These are phyloP conservation scores for Trypanosomatidae sp. DNA, from an alignment of 208 protist species.

Conservation along the genomic window DNA sequence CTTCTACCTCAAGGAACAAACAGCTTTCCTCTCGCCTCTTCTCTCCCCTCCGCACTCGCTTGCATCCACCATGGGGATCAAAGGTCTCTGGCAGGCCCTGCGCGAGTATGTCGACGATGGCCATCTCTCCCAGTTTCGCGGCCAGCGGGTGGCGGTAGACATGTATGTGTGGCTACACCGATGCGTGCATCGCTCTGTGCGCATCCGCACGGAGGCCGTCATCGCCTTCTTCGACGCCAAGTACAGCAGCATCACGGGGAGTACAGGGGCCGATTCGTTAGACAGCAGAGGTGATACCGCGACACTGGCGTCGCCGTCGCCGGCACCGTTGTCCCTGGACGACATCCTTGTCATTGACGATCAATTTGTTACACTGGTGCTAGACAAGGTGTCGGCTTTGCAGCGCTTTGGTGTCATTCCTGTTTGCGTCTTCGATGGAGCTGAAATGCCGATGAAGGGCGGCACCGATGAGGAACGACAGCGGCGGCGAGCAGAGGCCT, in stretches of 20 bases:
- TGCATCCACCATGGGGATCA: slow-evolving; percentile 70
- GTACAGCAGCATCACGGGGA: slow-evolving; percentile 1
- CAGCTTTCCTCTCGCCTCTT: background rate
- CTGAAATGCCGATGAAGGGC: slow-evolving; percentile 77
- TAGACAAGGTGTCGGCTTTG: slow-evolving; percentile 43
- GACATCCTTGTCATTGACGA: slow-evolving; percentile 35
- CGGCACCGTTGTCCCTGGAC: slow-evolving; percentile 22
- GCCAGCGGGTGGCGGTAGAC: slow-evolving; percentile 78
- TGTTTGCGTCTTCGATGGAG: slow-evolving; percentile 84
- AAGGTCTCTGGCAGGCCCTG: slow-evolving; percentile 80
- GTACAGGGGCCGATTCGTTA: background rate
- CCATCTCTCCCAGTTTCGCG: slow-evolving; percentile 75
- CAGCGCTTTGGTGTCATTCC: slow-evolving; percentile 68
- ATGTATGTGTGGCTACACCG: slow-evolving; percentile 92
- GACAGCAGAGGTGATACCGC: background rate
- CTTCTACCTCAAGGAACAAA: background rate
- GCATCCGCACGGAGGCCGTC: slow-evolving; percentile 31
- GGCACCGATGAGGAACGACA: slow-evolving; percentile 58
- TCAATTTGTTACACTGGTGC: slow-evolving; percentile 33
- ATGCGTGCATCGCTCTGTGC: slow-evolving; percentile 43
- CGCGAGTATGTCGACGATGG: slow-evolving; percentile 68
- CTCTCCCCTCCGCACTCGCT: background rate
- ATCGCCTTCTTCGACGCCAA: slow-evolving; percentile 30
- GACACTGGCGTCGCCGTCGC: background rate
- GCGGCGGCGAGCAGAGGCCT: slow-evolving; percentile 29